Base-by-base conservation (phyloP, 2,329 filamentous ascomycete genomes). In the Diaporthe destruens region DNA sequence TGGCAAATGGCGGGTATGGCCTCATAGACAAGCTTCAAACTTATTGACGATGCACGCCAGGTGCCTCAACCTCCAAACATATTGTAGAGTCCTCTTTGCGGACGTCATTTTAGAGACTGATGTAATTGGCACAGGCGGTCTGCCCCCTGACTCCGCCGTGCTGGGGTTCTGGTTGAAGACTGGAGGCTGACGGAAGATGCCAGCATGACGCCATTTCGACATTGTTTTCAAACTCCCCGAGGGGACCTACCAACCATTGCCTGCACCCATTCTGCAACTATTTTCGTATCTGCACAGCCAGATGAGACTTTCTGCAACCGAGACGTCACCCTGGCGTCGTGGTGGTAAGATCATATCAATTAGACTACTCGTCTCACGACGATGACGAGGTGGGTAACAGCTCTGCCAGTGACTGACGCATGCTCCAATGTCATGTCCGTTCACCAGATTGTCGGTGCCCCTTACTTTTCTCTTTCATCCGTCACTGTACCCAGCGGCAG, bases 241-340 rank as follows among this genome's bases (percentile, higher is more conserved):
- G 32, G 42, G 20, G 32, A 7, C 6, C 44, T 39, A 53, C 47
- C 47, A 66, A 53, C 29, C 44, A 47, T 51, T 36, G 18, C 34
- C 2, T 14, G 36, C 47, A 66, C 14, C 18, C 12, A 8, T 18
- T 66, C 32, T 53, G 61, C 61, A 34, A 20, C 29, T 53, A n/a
- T 42, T 53, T 61, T 61, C 68, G 68, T 70, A 70, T 53, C 44
- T 53, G 47, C 18, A 70, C 49, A n/a, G 1, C 25, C 18, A 59
- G 34, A 42, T 57, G 68, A 42, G 55, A 51, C 68, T 59, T 42
- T 36, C 68, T 56, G 68, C 42, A 70, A 8, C n/a, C 56, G 53
- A 61, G 55, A 70, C 68, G 68, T 70, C 68, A 61, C n/a, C 34
- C 53, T 54, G 12, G 47, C 55, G 55, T 39, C 55, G n/a, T 54